Percentiles rank a stretch among this genome's conserved stretches.
phyloP scores from a whole-genome alignment of 225 moss, liverwort and hornwort genomes.

The Sphagnum contortum region DNA sequence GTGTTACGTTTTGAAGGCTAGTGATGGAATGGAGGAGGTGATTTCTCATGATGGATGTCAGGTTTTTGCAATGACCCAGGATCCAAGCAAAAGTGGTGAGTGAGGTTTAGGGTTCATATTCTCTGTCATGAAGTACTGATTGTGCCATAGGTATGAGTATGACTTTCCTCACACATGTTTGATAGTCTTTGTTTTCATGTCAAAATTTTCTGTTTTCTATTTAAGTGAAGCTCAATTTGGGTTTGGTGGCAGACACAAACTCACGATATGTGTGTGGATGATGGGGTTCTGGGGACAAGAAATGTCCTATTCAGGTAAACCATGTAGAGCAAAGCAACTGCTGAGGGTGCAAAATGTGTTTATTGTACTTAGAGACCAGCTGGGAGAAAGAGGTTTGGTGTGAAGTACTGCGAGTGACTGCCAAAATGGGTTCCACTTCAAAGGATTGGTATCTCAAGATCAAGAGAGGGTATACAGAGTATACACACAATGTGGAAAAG shows the following conservation, averaged over 20 bases:
- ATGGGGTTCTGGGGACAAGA: slow-evolving; percentile 33
- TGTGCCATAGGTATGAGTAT: too few relatives aligned
- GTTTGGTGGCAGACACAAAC: too few relatives aligned
- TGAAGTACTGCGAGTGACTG: slow-evolving; percentile 37
- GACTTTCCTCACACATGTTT: too few relatives aligned
- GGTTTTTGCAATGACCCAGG: slow-evolving; percentile 37
- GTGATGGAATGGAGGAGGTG: slow-evolving; percentile 38
- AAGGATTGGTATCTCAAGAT: slow-evolving; percentile 20
- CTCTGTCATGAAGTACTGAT: too few relatives aligned
- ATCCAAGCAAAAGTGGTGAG: slow-evolving; percentile 77
- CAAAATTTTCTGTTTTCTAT: too few relatives aligned
- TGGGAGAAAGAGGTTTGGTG: slow-evolving; percentile 63
- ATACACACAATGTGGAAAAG: slow-evolving; percentile 39
- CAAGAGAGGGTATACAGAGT: slow-evolving; percentile 59
- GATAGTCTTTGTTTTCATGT: too few relatives aligned
- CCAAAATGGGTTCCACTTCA: slow-evolving; percentile 11
- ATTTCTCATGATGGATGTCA: slow-evolving; percentile 70
- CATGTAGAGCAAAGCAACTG: slow-evolving; percentile 20
- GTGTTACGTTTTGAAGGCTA: slow-evolving; percentile 34
- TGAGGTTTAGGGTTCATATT: not conserved
- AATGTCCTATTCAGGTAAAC: slow-evolving; percentile 38
- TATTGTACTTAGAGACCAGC: slow-evolving; percentile 42
- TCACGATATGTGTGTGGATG: not conserved
- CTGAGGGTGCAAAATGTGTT: slow-evolving; percentile 16
- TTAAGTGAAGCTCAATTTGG: too few relatives aligned